Base-by-base conservation (phyloP, 2,329 filamentous ascomycete species). In the Fusarium tanahbumbuense region DNA sequence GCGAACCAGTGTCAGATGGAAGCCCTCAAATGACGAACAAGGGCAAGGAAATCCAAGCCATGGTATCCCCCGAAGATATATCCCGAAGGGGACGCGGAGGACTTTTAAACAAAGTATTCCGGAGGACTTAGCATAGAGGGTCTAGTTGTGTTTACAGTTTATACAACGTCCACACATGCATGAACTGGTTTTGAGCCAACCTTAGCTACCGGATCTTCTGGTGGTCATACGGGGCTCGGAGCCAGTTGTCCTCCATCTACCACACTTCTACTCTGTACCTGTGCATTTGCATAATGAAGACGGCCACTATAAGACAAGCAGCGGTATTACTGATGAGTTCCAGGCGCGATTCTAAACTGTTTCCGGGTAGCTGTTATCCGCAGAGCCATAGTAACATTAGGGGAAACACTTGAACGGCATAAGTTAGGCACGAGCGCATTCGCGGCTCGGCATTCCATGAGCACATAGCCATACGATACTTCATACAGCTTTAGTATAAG, bases 41-140 rank as follows among this genome's bases (percentile, higher is more conserved):
- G 37, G 70, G 62, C 30, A 74, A 73, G 46, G 72, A 73, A 47
- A 56, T 62, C 45, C 66, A 74, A n/a, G 48, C 52, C 18, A 48
- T 58, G 28, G 34, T 60, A 28, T 60, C 69, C 4, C 61, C 63
- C 25, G 74, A 74, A 28, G 73, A 71, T 42, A 46, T 60, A 60
- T 64, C 72, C 22, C 70, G 74, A 42, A 68, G 70, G 56, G 71
- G 75, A 34, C 75, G 79, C 18, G 75, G 78, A 27, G 74, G 76
- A 23, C 63, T 81, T 52, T 72, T 81, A 22, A 79, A 76, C 42
- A 81, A 81, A 73, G 77, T 81, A 67, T 80, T 81, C 46, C 73
- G 79, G 53, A 75, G 77, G 56, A 64, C 66, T 61, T 76, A 68
- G 27, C 16, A 25, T 48, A 30, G 41, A 57, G 32, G 13, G 15